Conservation (phyloP, 2,329 filamentous ascomycete genomes). For the Endocalyx cinctus region DNA sequence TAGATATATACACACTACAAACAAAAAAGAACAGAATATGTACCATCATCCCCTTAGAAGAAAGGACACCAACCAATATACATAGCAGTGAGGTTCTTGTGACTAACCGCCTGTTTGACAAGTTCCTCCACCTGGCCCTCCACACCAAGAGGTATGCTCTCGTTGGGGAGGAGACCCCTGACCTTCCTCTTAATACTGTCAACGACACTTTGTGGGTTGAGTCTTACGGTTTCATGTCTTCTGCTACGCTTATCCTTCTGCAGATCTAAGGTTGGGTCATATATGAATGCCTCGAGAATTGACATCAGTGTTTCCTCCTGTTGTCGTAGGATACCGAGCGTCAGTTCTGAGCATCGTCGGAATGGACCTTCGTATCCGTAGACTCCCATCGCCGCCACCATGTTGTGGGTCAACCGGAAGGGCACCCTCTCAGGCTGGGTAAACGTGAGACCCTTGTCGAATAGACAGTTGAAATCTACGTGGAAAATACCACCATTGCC, state of each 20-base stretch:
- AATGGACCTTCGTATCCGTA: slow-evolving; percentile 94
- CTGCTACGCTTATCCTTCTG: slow-evolving; percentile 67
- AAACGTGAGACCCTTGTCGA: slow-evolving; percentile 96
- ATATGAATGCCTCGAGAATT: slow-evolving; percentile 92
- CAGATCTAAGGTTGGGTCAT: slow-evolving; percentile 93
- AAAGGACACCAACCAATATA: slow-evolving; percentile 89
- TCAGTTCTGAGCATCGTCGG: slow-evolving; percentile 83
- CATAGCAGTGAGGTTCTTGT: slow-evolving; percentile 80
- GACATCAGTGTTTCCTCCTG: slow-evolving; percentile 97
- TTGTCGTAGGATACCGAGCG: slow-evolving; percentile 75
- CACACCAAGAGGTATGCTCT: slow-evolving; percentile 88
- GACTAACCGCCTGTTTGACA: slow-evolving; percentile 79
- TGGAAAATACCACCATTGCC: slow-evolving; percentile 91
- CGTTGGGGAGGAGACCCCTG: slow-evolving; percentile 73
- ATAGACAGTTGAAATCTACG: slow-evolving; percentile 99
- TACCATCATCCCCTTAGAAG: slow-evolving; percentile 31
- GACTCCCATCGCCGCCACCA: slow-evolving; percentile 95
- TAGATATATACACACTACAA: no score
- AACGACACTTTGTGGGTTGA: slow-evolving; percentile 69
- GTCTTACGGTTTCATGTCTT: slow-evolving; percentile 41
- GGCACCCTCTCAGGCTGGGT: slow-evolving; percentile 91
- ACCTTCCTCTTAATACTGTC: slow-evolving; percentile 87
- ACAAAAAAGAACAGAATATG: no score
- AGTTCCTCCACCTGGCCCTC: slow-evolving; percentile 97
- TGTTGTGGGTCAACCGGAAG: slow-evolving; percentile 96